A percentile compares a stretch with the other conserved stretches of the same genome.
Evolutionary conservation across 352 stramenopile genomes (phyloP).

Genomic region (Phytophthora rubi): DNA sequence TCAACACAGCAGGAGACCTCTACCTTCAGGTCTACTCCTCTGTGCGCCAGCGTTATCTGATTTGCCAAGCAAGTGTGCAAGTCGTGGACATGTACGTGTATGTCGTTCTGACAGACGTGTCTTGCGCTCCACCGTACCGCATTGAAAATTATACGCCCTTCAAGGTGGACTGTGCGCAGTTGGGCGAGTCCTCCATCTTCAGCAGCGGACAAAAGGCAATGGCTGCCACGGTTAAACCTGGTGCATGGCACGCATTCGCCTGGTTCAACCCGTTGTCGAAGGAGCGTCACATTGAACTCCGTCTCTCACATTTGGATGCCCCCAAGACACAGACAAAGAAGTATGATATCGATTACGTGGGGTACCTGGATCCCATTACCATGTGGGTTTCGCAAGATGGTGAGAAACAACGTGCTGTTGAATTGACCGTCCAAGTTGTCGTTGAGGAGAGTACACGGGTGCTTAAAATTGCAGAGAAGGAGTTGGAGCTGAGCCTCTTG

Average conservation of each 20-base stretch:
- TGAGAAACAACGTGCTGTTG: slow-evolving; percentile 54
- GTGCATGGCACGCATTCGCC: slow-evolving; percentile 81
- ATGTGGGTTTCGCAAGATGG: slow-evolving; percentile 58
- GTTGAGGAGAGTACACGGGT: slow-evolving; percentile 84
- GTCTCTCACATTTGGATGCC: slow-evolving; percentile 59
- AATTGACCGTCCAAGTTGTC: slow-evolving; percentile 80
- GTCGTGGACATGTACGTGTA: slow-evolving; percentile 92
- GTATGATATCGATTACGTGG: slow-evolving; percentile 86
- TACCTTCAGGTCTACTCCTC: slow-evolving; percentile 86
- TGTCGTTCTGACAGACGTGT: slow-evolving; percentile 86
- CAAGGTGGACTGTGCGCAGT: slow-evolving; percentile 73
- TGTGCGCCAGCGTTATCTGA: slow-evolving; percentile 72
- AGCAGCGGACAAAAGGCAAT: slow-evolving; percentile 61
- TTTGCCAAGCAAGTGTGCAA: slow-evolving; percentile 86
- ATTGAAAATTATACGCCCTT: slow-evolving; percentile 91
- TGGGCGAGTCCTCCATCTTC: slow-evolving; percentile 77
- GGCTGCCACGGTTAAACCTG: slow-evolving; percentile 58
- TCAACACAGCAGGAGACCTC: slow-evolving; percentile 78
- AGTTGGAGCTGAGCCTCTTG: slow-evolving; percentile 74
- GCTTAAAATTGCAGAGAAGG: slow-evolving; percentile 82
- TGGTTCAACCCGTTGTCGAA: slow-evolving; percentile 89
- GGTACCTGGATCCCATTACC: slow-evolving; percentile 72
- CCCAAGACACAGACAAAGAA: slow-evolving; percentile 68
- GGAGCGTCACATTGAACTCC: slow-evolving; percentile 80
- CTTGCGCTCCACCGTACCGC: slow-evolving; percentile 77